phyloP scores from a whole-genome alignment of 169 alveolate genomes.

The Eimeria acervulina region DNA sequence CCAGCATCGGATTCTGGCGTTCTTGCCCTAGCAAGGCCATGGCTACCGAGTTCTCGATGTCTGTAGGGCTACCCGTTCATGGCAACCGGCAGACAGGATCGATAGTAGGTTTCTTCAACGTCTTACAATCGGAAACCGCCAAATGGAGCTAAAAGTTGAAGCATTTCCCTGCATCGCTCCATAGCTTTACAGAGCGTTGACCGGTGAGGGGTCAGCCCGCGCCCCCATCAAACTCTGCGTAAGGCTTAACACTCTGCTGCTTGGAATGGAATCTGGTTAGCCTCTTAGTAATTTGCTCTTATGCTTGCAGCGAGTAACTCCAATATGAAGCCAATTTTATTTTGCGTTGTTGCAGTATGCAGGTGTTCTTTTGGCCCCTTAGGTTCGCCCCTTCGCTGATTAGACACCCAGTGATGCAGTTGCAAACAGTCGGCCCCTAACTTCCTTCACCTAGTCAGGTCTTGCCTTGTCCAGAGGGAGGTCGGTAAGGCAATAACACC shows the following conservation, averaged over 20 bases:
- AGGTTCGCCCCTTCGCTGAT: not conserved
- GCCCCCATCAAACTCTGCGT: not conserved
- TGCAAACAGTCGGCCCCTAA: not conserved
- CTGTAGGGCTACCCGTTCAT: not conserved
- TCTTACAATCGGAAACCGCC: not conserved
- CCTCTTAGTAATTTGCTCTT: not conserved
- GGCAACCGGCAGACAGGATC: not conserved
- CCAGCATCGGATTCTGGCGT: slow-evolving; percentile 9
- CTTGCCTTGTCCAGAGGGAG: not conserved
- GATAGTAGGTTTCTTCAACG: not conserved
- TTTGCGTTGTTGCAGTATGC: not conserved
- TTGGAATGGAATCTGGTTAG: not conserved
- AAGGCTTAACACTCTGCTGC: not conserved
- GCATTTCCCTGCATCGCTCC: not conserved
- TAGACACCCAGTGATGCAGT: not conserved
- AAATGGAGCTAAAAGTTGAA: not conserved
- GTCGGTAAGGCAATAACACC: not conserved
- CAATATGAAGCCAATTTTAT: not conserved
- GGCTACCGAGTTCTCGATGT: slow-evolving; percentile 32
- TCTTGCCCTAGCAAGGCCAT: not conserved
- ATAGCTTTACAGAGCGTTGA: not conserved
- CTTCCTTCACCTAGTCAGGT: not conserved
- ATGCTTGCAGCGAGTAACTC: not conserved
- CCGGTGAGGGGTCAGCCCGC: not conserved
- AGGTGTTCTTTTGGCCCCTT: not conserved